Percentiles rank a stretch among this genome's conserved stretches.
Evolutionary conservation across 1,284 basidiomycete species (phyloP).

Genomic region (Irpex sp.): DNA sequence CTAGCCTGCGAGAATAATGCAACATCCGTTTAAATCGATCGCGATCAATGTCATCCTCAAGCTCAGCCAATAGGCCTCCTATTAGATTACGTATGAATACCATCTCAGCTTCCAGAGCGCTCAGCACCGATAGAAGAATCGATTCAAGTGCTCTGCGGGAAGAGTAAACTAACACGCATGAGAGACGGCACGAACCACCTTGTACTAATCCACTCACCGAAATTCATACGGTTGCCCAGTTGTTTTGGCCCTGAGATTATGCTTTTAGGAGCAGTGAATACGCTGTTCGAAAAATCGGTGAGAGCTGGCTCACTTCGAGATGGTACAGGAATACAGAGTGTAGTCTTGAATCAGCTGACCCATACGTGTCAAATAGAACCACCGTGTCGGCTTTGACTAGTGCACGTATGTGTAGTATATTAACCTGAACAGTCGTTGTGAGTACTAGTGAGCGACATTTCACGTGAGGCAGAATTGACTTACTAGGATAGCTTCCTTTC

Average conservation of each 20-base stretch:
- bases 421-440: constrained; percentile 51
- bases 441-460: constrained; percentile 2
- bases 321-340: constrained; percentile 88
- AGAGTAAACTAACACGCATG: constrained; percentile 17
- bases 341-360: constrained; percentile 78
- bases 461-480: constrained; percentile 23
- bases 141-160: constrained; percentile 79
- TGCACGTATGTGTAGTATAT: constrained; percentile 92
- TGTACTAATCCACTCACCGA: constrained; percentile 48
- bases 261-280: constrained; percentile 40
- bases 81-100: constrained; percentile 86
- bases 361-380: constrained; percentile 89
- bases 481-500: constrained; percentile 85
- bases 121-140: constrained; percentile 82
- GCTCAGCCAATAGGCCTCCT: constrained; percentile 82
- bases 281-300: constrained; percentile 12
- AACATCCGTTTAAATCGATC: constrained; percentile 88
- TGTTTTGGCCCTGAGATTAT: constrained; percentile 71
- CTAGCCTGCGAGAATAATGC: constrained; percentile 84
- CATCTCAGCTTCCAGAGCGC: constrained; percentile 92
- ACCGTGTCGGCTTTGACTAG: constrained; percentile 93
- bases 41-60: constrained; percentile 91
- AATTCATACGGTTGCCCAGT: constrained; percentile 84
- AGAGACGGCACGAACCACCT: constrained; percentile 11
- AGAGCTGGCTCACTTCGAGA: constrained; percentile 57